Base-by-base conservation (phyloP, 257 asterid species). In the Solanum sejunctum region DNA sequence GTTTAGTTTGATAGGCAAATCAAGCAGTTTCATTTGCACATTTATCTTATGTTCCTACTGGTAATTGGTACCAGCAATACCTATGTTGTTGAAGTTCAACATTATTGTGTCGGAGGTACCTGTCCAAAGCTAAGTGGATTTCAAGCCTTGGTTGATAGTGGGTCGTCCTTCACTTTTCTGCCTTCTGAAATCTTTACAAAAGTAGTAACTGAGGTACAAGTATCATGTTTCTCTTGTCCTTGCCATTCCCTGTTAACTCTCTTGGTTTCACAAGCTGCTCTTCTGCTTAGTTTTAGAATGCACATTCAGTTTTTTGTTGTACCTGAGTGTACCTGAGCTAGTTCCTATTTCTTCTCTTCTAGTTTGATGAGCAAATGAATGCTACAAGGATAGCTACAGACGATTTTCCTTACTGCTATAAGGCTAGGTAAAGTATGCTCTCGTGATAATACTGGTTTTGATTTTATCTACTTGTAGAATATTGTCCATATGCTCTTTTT, bases 141-240 rank as follows among this genome's bases (percentile, higher is more conserved):
- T 88, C 84, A 85, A 84, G 93, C 91, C 61, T 93, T 85, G 85
- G 93, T 95, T 18, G 98, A 95, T 84, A 92, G 96, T 43, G 98
- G 98, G 18, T 89, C 97, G 39, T 93, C 98, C 3, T 95, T 95
- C 91, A 92, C 97, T n/a, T 92, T 78, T 83, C 89, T 95, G 84
- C 97, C 97, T 7, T 72, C 70, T 15, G 90, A 88, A 51, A 91
- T 55, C 85, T 93, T 91, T 66, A 84, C 89, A 58, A 85, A 86
- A 84, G 90, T 92, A 79, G 91, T 86, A 81, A 72, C 91, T 26
- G 94, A 92, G 95, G 98, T 95, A 82, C 77, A 82, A 16, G 43
- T 28, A n/a, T 69, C 63, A 16, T 77, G 26, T 51, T 77, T 81
- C 86, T 85, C 82, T 81, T 72, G 21, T 73, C 67, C 82, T 71